Percentiles rank a stretch among this genome's conserved stretches.
These are phyloP conservation scores for Pisolithus albus DNA, from an alignment of 768 basidiomycete genomes.

Conservation along the genomic window DNA sequence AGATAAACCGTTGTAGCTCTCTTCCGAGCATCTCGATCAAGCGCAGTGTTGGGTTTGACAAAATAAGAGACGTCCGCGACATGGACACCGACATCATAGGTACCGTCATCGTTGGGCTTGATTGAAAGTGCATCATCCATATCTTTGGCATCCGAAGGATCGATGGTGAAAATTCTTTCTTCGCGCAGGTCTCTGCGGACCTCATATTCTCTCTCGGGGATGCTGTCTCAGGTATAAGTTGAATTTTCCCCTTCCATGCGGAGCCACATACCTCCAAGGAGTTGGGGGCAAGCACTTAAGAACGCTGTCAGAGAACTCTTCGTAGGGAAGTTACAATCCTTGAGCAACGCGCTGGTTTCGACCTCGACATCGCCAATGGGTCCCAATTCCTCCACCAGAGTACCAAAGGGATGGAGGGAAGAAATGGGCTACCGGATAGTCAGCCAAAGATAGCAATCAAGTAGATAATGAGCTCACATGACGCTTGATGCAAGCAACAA, in stretches of 20 bases:
- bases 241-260: neutral
- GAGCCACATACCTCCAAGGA: slow-evolving; percentile 73
- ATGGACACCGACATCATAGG: slow-evolving; percentile 90
- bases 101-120: slow-evolving; percentile 85
- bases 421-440: slow-evolving; percentile 63
- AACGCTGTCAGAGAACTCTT: slow-evolving; percentile 94
- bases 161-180: slow-evolving; percentile 88
- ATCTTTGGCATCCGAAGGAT: slow-evolving; percentile 84
- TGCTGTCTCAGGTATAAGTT: slow-evolving; percentile 35
- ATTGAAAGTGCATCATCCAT: slow-evolving; percentile 93
- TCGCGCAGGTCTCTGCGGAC: slow-evolving; percentile 81
- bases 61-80: slow-evolving; percentile 96
- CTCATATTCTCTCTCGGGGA: slow-evolving; percentile 86
- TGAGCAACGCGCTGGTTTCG: slow-evolving; percentile 93
- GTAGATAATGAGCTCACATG: slow-evolving; percentile 54
- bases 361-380: slow-evolving; percentile 98
- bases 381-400: slow-evolving; percentile 94
- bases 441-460: slow-evolving; percentile 11
- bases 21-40: slow-evolving; percentile 97
- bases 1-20: slow-evolving; percentile 96
- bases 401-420: slow-evolving; percentile 97
- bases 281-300: slow-evolving; percentile 92
- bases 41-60: slow-evolving; percentile 89
- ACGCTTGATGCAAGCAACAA: slow-evolving; percentile 97
- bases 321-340: slow-evolving; percentile 98